A percentile compares a stretch with the other conserved stretches of the same genome.
phyloP scores from a whole-genome alignment of 2,329 filamentous ascomycete species.

The Arachnomyces sp. region DNA sequence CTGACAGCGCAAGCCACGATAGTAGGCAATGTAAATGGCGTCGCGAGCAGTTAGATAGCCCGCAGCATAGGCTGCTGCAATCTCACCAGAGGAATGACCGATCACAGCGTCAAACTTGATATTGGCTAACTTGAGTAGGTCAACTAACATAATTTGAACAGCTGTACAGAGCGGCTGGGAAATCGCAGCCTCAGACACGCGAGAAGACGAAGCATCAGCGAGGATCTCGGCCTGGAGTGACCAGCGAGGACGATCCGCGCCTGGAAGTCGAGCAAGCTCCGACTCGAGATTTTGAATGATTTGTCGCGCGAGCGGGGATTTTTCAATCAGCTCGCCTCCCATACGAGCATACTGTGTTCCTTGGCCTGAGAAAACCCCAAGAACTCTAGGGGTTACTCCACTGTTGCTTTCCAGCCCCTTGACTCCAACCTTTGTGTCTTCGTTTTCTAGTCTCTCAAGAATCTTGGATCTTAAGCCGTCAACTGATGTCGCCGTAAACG shows the following conservation, averaged over 20 bases:
- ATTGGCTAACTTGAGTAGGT: conserved; percentile 38
- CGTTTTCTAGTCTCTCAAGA: no score
- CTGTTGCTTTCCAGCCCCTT: no score
- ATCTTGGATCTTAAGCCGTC: conserved; percentile 4
- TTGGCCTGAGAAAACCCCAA: conserved; percentile 25
- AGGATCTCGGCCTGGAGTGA: conserved; percentile 8
- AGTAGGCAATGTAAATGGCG: conserved; percentile 36
- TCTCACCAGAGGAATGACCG: conserved; percentile 45
- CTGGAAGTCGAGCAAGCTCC: conserved; percentile 7
- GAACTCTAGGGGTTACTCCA: conserved; percentile 9
- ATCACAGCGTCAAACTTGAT: conserved; percentile 34
- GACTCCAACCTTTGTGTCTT: no score
- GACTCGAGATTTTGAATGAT: conserved; percentile 10
- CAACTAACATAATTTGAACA: conserved; percentile 41
- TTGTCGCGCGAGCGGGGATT: conserved; percentile 12
- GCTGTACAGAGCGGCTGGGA: conserved; percentile 28
- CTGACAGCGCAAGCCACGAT: conserved; percentile 23
- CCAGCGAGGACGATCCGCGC: conserved; percentile 13
- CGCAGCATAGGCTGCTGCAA: conserved; percentile 42
- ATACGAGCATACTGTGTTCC: conserved; percentile 28
- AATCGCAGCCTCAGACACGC: conserved; percentile 7
- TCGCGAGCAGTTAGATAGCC: conserved; percentile 35
- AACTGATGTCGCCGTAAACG: conserved; percentile 3
- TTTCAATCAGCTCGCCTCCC: conserved; percentile 21
- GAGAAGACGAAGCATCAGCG: conserved; percentile 2